Conservation (phyloP, 208 protist species). For the Tritrichomonas foetus region DNA sequence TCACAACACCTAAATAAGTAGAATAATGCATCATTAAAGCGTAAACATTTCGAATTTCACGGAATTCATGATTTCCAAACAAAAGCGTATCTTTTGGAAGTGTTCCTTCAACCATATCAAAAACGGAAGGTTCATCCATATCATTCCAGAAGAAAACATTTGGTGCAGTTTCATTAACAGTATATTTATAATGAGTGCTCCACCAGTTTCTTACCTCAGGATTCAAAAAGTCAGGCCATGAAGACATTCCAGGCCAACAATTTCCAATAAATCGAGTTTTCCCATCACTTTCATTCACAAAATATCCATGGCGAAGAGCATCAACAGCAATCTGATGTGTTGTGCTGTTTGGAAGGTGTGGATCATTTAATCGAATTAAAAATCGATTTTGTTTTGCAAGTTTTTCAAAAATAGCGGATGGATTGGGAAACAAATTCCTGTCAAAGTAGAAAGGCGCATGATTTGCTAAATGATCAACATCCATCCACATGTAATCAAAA, state of each 20-base stretch:
- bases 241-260: constrained; percentile 91
- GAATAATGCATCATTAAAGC: constrained; percentile 68
- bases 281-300: constrained; percentile 43
- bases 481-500: constrained; percentile 93
- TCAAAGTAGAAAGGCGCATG: constrained; percentile 70
- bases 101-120: constrained; percentile 79
- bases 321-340: neutral
- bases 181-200: constrained; percentile 36
- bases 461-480: constrained; percentile 96
- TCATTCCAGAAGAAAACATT: constrained; percentile 95
- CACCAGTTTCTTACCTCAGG: constrained; percentile 61
- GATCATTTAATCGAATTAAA: neutral
- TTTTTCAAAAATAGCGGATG: neutral
- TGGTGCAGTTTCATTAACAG: constrained; percentile 63
- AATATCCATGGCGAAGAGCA: neutral
- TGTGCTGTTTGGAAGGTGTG: neutral
- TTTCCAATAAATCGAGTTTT: constrained; percentile 75
- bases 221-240: constrained; percentile 84
- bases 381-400: neutral
- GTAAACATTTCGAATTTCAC: constrained; percentile 94
- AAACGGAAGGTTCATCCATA: constrained; percentile 97
- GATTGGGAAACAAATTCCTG: neutral
- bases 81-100: constrained; percentile 80
- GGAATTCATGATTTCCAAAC: constrained; percentile 68
- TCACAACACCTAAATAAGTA: constrained; percentile 67